Evolutionary conservation across 192 early-diverging fungal species (phyloP), one percentile per base, ranked within the genome.

Genomic region (Kickxella alabastrina): DNA sequence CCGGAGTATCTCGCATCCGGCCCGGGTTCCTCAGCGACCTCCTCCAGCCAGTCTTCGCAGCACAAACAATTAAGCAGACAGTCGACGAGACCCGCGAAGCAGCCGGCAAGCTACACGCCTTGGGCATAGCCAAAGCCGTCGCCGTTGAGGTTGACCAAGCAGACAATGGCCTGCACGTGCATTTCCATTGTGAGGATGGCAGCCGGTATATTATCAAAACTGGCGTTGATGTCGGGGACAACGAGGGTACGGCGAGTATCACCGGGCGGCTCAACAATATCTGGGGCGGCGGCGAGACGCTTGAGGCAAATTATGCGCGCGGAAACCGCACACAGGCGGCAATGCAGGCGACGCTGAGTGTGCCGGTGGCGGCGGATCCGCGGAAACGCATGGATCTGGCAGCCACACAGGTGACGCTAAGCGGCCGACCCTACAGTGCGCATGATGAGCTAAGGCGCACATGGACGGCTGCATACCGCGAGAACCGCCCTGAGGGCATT

Each of bases 141-240:
- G 10, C n/a, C 2, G 53, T 77, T 0, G 41, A 48, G 13, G 21
- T 72, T 13, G 68, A 64, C 41, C 13, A 25, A 9, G 53, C 57
- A 0, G 22, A 15, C 0, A 29, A 59, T 12, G 38, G 12, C 13
- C 63, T 94, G 5, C 85, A 95, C 66, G 83, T 96, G 19, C 69
- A 84, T 5, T 66, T 95, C 29, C 63, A 61, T 7, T 80, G 90
- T 45, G 79, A 87, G 54, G 89, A 93, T 51, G 75, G 78, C 32
- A 78, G 77, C 25, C 77, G 92, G 36, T 73, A 93, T 25, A 84
- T 75, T 64, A 78, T 92, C 37, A 82, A 79, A 52, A 97, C 94
- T 6, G 93, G 92, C 15, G 92, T 92, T 5, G 91, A 93, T 41
- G 81, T 96, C 24, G 91, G 90, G 14, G 91, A 90, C 49, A 79